Percentiles rank a stretch among this genome's conserved stretches.
Evolutionary conservation across 1,284 basidiomycete genomes (phyloP).

Genomic region (Trametes polyzona): DNA sequence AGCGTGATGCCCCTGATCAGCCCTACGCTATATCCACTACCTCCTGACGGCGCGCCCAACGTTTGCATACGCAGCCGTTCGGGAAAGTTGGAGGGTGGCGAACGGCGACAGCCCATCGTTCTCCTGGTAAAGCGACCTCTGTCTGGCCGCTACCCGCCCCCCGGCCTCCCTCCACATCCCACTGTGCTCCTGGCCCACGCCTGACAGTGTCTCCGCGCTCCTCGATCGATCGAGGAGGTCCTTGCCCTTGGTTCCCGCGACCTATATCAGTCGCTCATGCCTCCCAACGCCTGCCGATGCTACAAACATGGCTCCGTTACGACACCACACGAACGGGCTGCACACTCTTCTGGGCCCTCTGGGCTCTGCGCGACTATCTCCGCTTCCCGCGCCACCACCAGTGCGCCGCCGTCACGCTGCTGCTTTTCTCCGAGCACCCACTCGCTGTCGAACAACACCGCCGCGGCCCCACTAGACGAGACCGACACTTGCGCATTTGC

Average conservation of each 20-base stretch:
- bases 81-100: neutral
- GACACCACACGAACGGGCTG: no score
- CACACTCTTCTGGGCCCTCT: neutral
- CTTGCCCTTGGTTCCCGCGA: neutral
- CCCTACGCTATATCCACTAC: constrained; percentile 9
- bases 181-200: neutral
- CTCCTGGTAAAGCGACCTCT: neutral
- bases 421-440: constrained; percentile 5
- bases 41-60: neutral
- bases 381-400: neutral
- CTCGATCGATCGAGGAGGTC: neutral
- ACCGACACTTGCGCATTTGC: constrained; percentile 11
- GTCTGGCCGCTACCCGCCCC: neutral
- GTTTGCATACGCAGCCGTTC: neutral
- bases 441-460: constrained; percentile 11
- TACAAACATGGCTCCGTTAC: neutral
- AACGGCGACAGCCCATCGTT: neutral
- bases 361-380: neutral
- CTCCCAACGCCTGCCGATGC: neutral
- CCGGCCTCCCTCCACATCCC: neutral
- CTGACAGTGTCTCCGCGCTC: neutral
- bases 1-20: no score
- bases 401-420: neutral
- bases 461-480: constrained; percentile 23
- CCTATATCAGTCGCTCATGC: neutral